Evolutionary conservation across 495 filamentous ascomycete species (phyloP).

Genomic region (Penicillium cataractarum): DNA sequence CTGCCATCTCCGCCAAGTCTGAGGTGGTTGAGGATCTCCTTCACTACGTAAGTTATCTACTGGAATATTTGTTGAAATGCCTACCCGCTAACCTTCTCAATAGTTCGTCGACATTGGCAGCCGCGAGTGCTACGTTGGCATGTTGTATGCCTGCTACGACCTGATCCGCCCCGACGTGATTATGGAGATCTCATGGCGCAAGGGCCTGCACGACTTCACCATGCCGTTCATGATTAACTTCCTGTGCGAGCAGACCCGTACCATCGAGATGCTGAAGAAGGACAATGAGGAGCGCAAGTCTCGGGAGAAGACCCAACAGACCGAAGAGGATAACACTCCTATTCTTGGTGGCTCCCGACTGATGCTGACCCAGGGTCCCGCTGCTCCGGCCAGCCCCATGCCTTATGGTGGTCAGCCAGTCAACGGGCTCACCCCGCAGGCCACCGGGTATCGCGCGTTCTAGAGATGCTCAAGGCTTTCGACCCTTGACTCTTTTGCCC

Average conservation of each 20-base stretch:
- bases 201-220: conserved; percentile 93
- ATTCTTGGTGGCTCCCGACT: conserved; percentile 91
- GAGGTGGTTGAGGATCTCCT: conserved; percentile 95
- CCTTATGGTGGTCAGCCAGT: conserved; percentile 65
- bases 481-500: conserved; percentile 11
- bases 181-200: conserved; percentile 96
- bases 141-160: conserved; percentile 99
- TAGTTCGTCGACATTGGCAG: conserved; percentile 99
- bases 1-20: conserved; percentile 88
- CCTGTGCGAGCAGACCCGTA: conserved; percentile 84
- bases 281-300: conserved; percentile 98
- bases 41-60: conserved; percentile 91
- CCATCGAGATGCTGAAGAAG: conserved; percentile 83
- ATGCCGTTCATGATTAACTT: conserved; percentile 99
- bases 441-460: conserved; percentile 72
- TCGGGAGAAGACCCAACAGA: conserved; percentile 81
- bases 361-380: conserved; percentile 95
- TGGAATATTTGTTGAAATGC: conserved; percentile 1
- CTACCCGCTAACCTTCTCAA: conserved; percentile 25
- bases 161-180: conserved; percentile 89
- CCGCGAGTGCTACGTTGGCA: conserved; percentile 98
- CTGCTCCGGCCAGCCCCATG: conserved; percentile 59
- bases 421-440: conserved; percentile 80
- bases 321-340: conserved; percentile 87
- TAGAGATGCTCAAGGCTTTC: conserved; percentile 28